A percentile compares a stretch with the other conserved stretches of the same genome.
These are phyloP conservation scores for Neopestalotiopsis sp. DNA, from an alignment of 2,329 filamentous ascomycete genomes.

Conservation along the genomic window DNA sequence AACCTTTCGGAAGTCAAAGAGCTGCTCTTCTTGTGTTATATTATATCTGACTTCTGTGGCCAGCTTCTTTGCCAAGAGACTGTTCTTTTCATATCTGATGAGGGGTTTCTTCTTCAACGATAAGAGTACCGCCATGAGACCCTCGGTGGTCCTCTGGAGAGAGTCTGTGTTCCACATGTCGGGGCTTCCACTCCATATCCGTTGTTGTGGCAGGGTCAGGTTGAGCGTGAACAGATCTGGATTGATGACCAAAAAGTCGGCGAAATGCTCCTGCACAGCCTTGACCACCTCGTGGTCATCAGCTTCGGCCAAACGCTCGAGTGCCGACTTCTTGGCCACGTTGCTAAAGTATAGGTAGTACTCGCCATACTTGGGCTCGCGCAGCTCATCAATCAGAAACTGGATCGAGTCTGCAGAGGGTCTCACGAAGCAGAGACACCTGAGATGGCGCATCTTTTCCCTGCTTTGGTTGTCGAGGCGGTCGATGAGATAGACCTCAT, in stretches of 20 bases:
- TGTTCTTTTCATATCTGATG: slow-evolving; percentile 92
- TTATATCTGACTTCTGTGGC: slow-evolving; percentile 91
- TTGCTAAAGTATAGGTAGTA: slow-evolving; percentile 99
- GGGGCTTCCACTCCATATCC: slow-evolving; percentile 80
- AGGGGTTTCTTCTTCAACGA: slow-evolving; percentile 96
- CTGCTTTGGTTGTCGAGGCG: slow-evolving; percentile 86
- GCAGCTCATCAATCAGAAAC: slow-evolving; percentile 89
- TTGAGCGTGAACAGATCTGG: slow-evolving; percentile 88
- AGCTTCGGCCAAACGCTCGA: slow-evolving; percentile 92
- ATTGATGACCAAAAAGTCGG: slow-evolving; percentile 94
- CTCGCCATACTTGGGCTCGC: slow-evolving; percentile 96
- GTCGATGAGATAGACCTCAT: slow-evolving; percentile 98
- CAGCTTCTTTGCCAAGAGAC: slow-evolving; percentile 86
- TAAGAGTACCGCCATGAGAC: slow-evolving; percentile 80
- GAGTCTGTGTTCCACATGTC: slow-evolving; percentile 93
- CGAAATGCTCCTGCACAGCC: slow-evolving; percentile 92
- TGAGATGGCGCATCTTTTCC: slow-evolving; percentile 97
- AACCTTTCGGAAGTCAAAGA: slow-evolving; percentile 94
- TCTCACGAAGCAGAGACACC: slow-evolving; percentile 90
- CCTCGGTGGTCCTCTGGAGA: slow-evolving; percentile 85
- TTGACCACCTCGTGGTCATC: slow-evolving; percentile 98
- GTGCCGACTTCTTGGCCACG: slow-evolving; percentile 92
- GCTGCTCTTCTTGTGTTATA: slow-evolving; percentile 92
- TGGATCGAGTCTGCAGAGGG: slow-evolving; percentile 94
- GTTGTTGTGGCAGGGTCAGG: slow-evolving; percentile 72